Evolutionary conservation across 2,329 filamentous ascomycete genomes (phyloP), one percentile per base, ranked within the genome.

Genomic region (Laburnicola sp.): DNA sequence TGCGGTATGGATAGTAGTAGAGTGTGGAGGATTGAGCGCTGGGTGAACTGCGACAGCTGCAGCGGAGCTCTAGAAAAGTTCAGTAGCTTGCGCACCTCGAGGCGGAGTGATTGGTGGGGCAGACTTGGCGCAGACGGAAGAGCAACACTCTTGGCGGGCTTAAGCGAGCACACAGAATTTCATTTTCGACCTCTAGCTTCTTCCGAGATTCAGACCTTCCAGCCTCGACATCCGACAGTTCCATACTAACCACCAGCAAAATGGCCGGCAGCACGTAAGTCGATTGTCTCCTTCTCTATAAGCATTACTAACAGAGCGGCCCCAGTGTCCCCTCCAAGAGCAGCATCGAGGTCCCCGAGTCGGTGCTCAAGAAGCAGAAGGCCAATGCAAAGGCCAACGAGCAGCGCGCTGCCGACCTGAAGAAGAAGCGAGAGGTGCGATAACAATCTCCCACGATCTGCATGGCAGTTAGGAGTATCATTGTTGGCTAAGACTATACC

Each of bases 311-410:
- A 54, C 39, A 28, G 22, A 8, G 30, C 23, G 7, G n/a, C n/a
- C 8, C 56, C 48, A 86, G 86, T 81, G 89, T 96, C 75, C 91
- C 94, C 71, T 94, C 92, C 80, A 81, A 92, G 79, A 90, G 97
- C 80, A 88, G 97, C 80, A 86, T 99, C 78, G 84, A 97, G 78
- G 91, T 97, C 76, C 94, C 94, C 72, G 94, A 99, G 90, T 97
- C 94, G 73, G 88, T 97, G 75, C 88, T 99, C 79, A 99, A 99
- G 90, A 99, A 99, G 91, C 90, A 94, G 84, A 99, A 99, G 92
- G 90, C 86, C 79, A 91, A 97, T 83, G 92, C 97, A 86, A 96
- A 97, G 88, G 90, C 91, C 78, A 88, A 90, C 79, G 91, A 94
- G 77, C 88, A 91, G 81, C 88, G 87, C 77, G 79, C 83, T 67